These are phyloP conservation scores for Penicillium atrosanguineum DNA, from an alignment of 495 filamentous ascomycete species.

Conservation along the genomic window DNA sequence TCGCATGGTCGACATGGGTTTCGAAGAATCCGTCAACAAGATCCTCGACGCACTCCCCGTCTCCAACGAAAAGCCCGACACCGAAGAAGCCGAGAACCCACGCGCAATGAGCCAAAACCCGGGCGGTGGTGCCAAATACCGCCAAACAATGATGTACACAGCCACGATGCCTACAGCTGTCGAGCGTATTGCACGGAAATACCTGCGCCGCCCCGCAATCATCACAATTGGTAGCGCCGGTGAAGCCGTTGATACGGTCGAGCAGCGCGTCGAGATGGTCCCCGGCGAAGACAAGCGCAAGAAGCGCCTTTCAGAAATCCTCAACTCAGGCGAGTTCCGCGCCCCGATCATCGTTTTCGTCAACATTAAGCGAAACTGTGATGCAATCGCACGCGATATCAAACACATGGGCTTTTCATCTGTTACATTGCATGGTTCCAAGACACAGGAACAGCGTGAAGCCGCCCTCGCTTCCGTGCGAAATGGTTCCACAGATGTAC, in stretches of 20 bases:
- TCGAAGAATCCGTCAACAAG: conserved; percentile 97
- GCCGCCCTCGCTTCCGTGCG: conserved; percentile 86
- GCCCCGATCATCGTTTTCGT: conserved; percentile 98
- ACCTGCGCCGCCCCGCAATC: conserved; percentile 88
- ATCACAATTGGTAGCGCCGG: conserved; percentile 93
- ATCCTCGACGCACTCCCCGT: conserved; percentile 97
- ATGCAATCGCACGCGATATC: conserved; percentile 92
- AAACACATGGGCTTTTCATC: conserved; percentile 90
- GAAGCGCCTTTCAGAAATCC: conserved; percentile 90
- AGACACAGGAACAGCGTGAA: conserved; percentile 97
- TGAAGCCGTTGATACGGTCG: conserved; percentile 98
- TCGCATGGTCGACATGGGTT: conserved; percentile 98
- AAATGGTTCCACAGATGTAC: conserved; percentile 72
- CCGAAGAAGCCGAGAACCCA: conserved; percentile 88
- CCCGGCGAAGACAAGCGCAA: conserved; percentile 94
- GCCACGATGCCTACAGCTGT: conserved; percentile 95
- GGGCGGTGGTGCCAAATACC: conserved; percentile 80
- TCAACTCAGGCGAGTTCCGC: conserved; percentile 78
- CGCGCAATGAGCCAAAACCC: conserved; percentile 79
- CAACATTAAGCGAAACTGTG: conserved; percentile 99
- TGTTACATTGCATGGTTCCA: conserved; percentile 90
- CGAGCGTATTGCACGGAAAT: conserved; percentile 94
- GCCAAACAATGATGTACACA: conserved; percentile 99
- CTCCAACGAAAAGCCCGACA: conserved; percentile 92
- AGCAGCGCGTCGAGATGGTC: conserved; percentile 94